phyloP scores from a whole-genome alignment of 306 rosid species.

The Fragaria iinumae region DNA sequence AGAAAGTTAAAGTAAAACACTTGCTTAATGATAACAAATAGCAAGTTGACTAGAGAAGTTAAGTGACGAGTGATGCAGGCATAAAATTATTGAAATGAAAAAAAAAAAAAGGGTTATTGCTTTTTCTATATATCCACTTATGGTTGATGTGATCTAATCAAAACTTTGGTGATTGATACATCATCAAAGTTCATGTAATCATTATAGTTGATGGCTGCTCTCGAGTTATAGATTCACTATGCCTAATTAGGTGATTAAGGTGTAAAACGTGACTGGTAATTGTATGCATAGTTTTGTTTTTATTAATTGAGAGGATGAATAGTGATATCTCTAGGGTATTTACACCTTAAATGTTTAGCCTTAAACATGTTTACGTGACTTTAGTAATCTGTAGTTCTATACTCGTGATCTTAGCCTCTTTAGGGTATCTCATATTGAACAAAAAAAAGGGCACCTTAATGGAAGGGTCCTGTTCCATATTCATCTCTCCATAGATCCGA shows the following conservation, averaged over 20 bases:
- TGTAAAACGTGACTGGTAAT: not conserved
- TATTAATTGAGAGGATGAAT: not conserved
- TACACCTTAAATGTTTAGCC: too few relatives aligned
- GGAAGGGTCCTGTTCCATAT: too few relatives aligned
- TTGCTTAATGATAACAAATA: not conserved
- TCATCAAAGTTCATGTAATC: not conserved
- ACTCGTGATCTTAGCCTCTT: too few relatives aligned
- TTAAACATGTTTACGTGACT: too few relatives aligned
- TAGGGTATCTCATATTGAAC: too few relatives aligned
- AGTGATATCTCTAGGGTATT: too few relatives aligned
- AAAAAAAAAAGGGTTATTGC: not conserved
- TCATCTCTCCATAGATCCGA: not conserved
- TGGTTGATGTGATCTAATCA: not conserved
- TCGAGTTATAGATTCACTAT: not conserved
- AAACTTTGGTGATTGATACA: conserved; percentile 9
- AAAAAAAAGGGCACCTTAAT: too few relatives aligned
- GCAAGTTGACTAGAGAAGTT: conserved; percentile 9
- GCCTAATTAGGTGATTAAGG: not conserved
- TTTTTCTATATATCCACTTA: not conserved
- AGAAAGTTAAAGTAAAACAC: not conserved
- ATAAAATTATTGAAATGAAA: not conserved
- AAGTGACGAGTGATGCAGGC: not conserved
- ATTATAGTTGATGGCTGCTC: conserved; percentile 3
- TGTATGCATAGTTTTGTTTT: not conserved
- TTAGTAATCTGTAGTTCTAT: too few relatives aligned